These are phyloP conservation scores for Candida nitratophila DNA, from an alignment of 805 yeast genomes.

Conservation along the genomic window DNA sequence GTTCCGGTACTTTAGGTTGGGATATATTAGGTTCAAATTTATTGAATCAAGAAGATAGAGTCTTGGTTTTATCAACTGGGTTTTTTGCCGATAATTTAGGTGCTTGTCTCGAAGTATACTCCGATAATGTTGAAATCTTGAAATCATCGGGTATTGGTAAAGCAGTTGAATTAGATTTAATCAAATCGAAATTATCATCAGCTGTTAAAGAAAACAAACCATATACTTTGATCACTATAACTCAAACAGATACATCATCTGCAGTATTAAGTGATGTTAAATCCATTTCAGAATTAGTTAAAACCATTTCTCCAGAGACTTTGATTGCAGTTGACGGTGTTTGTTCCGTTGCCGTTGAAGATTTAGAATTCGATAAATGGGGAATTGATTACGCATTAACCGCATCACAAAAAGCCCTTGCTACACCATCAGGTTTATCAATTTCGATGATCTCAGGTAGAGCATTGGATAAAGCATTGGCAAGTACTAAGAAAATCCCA, in stretches of 20 bases:
- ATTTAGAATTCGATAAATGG: conserved; percentile 81
- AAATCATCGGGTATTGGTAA: conserved; percentile 65
- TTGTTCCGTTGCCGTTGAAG: conserved; percentile 89
- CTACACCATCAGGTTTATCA: conserved; percentile 89
- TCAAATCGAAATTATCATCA: conserved; percentile 48
- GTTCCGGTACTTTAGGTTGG: conserved; percentile 96
- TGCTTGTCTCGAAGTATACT: conserved; percentile 65
- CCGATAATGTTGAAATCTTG: conserved; percentile 66
- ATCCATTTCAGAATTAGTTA: conserved; percentile 53
- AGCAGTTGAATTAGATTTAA: conserved; percentile 46
- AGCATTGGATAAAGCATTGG: conserved; percentile 57
- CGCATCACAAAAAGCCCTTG: conserved; percentile 94
- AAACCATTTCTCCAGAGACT: conserved; percentile 66
- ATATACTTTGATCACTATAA: conserved; percentile 71
- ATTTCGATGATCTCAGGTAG: conserved; percentile 69
- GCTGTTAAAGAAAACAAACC: conserved; percentile 22
- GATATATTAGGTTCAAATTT: conserved; percentile 81
- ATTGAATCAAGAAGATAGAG: conserved; percentile 57
- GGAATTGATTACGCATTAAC: conserved; percentile 81
- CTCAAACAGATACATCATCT: conserved; percentile 96
- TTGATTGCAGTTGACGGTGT: conserved; percentile 89
- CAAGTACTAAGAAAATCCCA: conserved; percentile 39
- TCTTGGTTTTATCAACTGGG: conserved; percentile 82
- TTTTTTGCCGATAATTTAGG: conserved; percentile 82
- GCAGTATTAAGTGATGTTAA: conserved; percentile 79